These are phyloP conservation scores for Pythium coloratum DNA, from an alignment of 352 stramenopile genomes.

Conservation along the genomic window DNA sequence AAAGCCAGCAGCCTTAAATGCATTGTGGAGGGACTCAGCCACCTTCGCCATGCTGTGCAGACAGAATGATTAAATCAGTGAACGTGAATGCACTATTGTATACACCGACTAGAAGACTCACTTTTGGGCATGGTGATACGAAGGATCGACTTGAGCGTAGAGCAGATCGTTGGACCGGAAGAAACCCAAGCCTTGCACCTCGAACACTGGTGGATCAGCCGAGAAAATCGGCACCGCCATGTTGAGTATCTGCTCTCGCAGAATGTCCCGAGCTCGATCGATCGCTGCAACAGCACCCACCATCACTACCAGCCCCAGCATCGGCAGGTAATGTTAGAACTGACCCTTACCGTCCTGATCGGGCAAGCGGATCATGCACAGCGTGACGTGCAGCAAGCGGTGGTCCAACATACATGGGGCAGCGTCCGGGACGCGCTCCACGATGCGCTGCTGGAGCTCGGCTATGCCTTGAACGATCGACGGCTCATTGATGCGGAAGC, in stretches of 20 bases:
- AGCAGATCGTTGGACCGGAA: conserved; percentile 44
- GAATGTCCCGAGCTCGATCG: conserved; percentile 5
- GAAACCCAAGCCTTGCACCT: conserved; percentile 35
- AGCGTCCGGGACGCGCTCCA: conserved; percentile 26
- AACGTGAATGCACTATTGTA: not conserved
- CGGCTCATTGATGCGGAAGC: conserved; percentile 32
- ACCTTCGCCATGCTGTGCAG: conserved; percentile 29
- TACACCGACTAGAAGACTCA: not conserved
- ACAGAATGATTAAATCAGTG: not conserved
- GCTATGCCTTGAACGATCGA: conserved; percentile 26
- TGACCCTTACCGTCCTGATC: conserved; percentile 30
- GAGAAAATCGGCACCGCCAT: conserved; percentile 6
- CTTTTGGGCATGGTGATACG: not conserved
- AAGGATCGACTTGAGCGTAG: conserved; percentile 21
- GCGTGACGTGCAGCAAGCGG: conserved; percentile 45
- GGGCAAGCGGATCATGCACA: conserved; percentile 38
- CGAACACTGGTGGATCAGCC: conserved; percentile 19
- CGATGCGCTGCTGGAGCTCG: conserved; percentile 33
- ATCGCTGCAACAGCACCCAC: not conserved
- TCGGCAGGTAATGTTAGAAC: not conserved
- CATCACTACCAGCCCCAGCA: not conserved
- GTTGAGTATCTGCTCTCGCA: conserved; percentile 5
- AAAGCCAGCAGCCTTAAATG: conserved; percentile 29
- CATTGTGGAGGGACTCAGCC: conserved; percentile 30
- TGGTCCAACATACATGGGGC: conserved; percentile 38